Evolutionary conservation across 306 rosid species (phyloP), one percentile per base, ranked within the genome.

Genomic region (Parietaria judaica): DNA sequence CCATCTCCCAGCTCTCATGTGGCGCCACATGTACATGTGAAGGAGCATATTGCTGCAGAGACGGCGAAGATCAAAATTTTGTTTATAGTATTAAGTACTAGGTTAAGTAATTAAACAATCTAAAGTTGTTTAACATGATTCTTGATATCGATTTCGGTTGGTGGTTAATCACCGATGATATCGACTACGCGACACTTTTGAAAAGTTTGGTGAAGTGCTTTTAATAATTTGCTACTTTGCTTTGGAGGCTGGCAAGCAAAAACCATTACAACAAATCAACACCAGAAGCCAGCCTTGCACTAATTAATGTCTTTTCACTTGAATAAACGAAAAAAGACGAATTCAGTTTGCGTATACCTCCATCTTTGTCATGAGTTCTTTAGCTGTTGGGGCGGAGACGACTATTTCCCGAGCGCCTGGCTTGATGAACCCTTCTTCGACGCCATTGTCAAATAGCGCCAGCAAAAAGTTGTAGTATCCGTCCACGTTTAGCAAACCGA

Each of bases 401-500:
- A 87, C 81, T 60, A 90, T 90, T 53, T 76, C 70, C 66, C 97
- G 80, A 60, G 95, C 97, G 67, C 76, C 66, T 0, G 94, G 90
- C 81, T 81, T 85, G 63, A 90, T 90, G 84, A 90, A 90, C 47
- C 97, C 97, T 85, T 90, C 94, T 70, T 81, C 34, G 39, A 90
- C 97, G 53, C 97, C 95, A 54, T 84, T 90, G 86, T 90, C 97
- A 73, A 90, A 90, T 44, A 90, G 72, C 17, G 95, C 85, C 71
- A 90, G 95, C 85, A 90, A 83, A 79, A 71, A 67, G 69, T 90
- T 81, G 73, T 90, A 90, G 76, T 90, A 90, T 54, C 95, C 97
- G 67, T 90, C 97, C 37, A 87, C 97, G 78, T 87, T 90, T 72
- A 90, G 83, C 68, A 90, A 80, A 69, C 95, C 97, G 72, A 90